Evolutionary conservation across 352 stramenopile genomes (phyloP), one percentile per base, ranked within the genome.

Genomic region (Phytophthora palmivora): DNA sequence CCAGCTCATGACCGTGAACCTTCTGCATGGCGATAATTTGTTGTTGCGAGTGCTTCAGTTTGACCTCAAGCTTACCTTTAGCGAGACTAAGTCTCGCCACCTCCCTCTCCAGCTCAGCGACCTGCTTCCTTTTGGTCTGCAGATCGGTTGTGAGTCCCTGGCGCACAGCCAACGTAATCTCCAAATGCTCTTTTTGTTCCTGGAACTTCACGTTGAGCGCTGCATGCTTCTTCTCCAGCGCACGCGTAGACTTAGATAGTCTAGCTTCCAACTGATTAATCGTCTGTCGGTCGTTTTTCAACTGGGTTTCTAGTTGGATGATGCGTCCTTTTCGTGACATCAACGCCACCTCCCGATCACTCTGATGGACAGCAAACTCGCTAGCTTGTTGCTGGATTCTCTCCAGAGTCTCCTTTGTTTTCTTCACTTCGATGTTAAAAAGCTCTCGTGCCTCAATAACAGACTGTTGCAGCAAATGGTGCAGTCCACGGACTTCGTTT

Each of bases 1-100:
- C 70, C 43, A 83, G 52, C 48, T 87, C 78, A 5, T 58, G 65
- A 21, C 62, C 63, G 45, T 89, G 74, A 22, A 72, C 47, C 49
- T 84, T 78, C 60, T 87, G 75, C 68, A 89, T 76, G 16, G 82
- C 79, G 24, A 67, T 56, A 53, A 89, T 67, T 34, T 89, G 80
- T 38, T 87, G 78, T 28, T 74, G 56, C 15, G 74, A 32, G 33
- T 87, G 77, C 49, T 70, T 74, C 18, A 64, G 46, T 32, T 75
- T 78, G 1, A 64, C 67, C 4, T 81, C 70, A 0, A 33, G 22
- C 3, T 53, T 53, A 1, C 69, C 58, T 37, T 73, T 77, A 10
- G 47, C 49, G 0, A 67, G 56, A 12, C 38, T 42, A 4, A 73
- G 26, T 16, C 62, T 52, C 15, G 42, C 24, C 16, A 78, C 34